Evolutionary conservation across 2,329 filamentous ascomycete genomes (phyloP).

Genomic region (Neopestalotiopsis sp.): DNA sequence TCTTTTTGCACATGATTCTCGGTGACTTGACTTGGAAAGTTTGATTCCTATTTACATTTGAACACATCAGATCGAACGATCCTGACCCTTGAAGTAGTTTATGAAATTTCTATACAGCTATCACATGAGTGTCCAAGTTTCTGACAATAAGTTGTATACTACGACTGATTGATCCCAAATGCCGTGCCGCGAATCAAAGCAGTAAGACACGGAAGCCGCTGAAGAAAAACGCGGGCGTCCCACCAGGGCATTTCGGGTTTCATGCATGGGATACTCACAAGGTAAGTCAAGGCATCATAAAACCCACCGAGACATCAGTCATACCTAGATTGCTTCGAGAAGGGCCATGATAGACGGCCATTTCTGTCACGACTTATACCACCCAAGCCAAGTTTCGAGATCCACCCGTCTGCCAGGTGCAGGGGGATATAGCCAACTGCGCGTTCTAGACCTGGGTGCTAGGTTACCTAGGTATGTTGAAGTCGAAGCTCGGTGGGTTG

Average conservation of each 20-base stretch:
- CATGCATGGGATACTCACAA: background rate
- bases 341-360: background rate
- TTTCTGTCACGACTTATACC: background rate
- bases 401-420: background rate
- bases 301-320: background rate
- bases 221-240: background rate
- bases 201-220: background rate
- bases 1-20: background rate
- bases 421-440: background rate
- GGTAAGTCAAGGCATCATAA: background rate
- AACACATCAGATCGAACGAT: too few relatives aligned
- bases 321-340: constrained; percentile 11
- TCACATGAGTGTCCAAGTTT: too few relatives aligned
- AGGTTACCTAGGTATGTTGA: background rate
- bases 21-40: background rate
- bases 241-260: background rate
- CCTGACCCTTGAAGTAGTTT: too few relatives aligned
- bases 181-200: background rate
- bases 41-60: too few relatives aligned
- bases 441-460: background rate
- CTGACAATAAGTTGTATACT: background rate
- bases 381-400: background rate
- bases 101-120: too few relatives aligned
- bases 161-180: background rate
- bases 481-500: background rate